These are phyloP conservation scores for Globisporangium nunn DNA, from an alignment of 352 stramenopile species.

Conservation along the genomic window DNA sequence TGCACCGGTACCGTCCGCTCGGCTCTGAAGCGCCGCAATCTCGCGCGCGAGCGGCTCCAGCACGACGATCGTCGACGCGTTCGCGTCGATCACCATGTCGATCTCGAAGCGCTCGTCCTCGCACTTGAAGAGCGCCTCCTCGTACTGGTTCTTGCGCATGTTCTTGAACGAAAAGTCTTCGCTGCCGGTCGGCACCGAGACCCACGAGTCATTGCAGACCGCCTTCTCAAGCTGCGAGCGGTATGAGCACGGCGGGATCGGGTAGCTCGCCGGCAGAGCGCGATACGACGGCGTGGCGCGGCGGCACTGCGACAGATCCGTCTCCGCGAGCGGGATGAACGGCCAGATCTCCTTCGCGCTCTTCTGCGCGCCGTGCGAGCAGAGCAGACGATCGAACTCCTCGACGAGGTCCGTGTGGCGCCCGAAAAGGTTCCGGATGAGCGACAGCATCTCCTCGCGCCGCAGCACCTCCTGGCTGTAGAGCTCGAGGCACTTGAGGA, in stretches of 20 bases:
- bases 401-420: conserved; percentile 79
- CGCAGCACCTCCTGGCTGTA: conserved; percentile 96
- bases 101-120: conserved; percentile 97
- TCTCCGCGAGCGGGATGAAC: conserved; percentile 88
- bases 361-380: conserved; percentile 71
- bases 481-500: conserved; percentile 98
- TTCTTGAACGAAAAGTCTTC: conserved; percentile 99
- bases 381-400: conserved; percentile 70
- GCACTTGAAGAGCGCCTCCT: conserved; percentile 98
- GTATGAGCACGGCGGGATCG: conserved; percentile 94
- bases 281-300: conserved; percentile 96
- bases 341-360: conserved; percentile 87
- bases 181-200: conserved; percentile 96
- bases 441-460: conserved; percentile 82
- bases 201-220: conserved; percentile 96
- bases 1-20: conserved; percentile 23
- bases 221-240: conserved; percentile 88
- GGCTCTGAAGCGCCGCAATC: conserved; percentile 83
- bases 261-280: conserved; percentile 95
- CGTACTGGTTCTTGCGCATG: conserved; percentile 99
- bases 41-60: conserved; percentile 95
- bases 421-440: conserved; percentile 86
- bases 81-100: conserved; percentile 95
- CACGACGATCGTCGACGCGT: conserved; percentile 91
- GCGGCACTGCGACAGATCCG: conserved; percentile 87